Conservation (phyloP, 192 early-diverging fungal genomes). For the Backusella tarrabulga region DNA sequence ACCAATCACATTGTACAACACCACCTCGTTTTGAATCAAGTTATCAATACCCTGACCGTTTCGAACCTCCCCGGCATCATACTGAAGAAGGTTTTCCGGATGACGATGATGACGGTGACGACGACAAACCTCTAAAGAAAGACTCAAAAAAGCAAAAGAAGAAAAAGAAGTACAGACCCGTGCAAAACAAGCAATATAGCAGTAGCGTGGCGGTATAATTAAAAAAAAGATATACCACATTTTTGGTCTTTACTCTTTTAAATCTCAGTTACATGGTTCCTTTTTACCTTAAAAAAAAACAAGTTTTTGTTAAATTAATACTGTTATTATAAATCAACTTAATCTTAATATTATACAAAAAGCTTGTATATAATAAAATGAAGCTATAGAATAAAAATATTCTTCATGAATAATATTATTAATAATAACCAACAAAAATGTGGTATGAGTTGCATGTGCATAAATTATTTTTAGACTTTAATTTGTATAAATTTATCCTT, state of each 20-base stretch:
- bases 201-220: not conserved
- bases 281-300: not conserved
- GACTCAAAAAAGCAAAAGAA: not conserved
- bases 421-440: not conserved
- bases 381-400: not conserved
- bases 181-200: not conserved
- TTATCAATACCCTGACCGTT: not conserved
- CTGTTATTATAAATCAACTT: not conserved
- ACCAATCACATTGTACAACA: conserved; percentile 26
- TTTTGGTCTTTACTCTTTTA: not conserved
- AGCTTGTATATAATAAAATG: not conserved
- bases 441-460: not conserved
- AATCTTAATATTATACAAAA: not conserved
- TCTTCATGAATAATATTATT: not conserved
- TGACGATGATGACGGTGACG: not conserved
- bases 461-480: not conserved
- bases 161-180: not conserved
- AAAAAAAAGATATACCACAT: not conserved
- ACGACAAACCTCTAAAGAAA: not conserved
- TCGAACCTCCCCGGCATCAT: not conserved
- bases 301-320: not conserved
- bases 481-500: not conserved
- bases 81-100: not conserved
- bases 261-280: not conserved
- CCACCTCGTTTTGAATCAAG: not conserved